Base-by-base conservation (phyloP, 2,329 filamentous ascomycete genomes). In the Aspergillaceae sp. region DNA sequence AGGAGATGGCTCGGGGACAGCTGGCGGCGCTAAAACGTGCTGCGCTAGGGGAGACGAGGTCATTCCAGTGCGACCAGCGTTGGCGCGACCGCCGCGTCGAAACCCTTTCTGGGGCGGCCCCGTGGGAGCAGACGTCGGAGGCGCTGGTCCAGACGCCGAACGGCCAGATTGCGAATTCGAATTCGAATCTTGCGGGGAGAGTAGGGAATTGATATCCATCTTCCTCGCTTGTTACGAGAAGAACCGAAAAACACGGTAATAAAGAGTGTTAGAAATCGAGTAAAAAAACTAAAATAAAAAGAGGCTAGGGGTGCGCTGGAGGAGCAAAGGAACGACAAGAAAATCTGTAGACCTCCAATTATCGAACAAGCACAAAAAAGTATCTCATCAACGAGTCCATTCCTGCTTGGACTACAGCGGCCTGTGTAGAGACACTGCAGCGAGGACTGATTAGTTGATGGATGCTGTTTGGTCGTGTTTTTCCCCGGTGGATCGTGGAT, bases 131-230 rank as follows among this genome's bases (percentile, higher is more conserved):
- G 64, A 54, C 3, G 59, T 49, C 44, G 60, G 54, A 43, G 60
- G 54, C 44, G 54, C 55, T 35, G 55, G 46, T 26, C 56, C 52
- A 32, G 61, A 57, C 29, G 63, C 61, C 9, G 66, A 61, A 49
- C 58, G 64, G 49, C 61, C 57, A 34, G 64, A 59, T 41, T 68
- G 63, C 10, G 64, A 57, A 52, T 68, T 64, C 10, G 64, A 57
- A 52, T 68, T 64, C 36, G 65, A 63, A 48, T 71, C 68, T 55
- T 65, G 60, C 43, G 69, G 68, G 45, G 70, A 72, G 48, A 73
- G 66, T 33, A 73, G 64, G 27, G 66, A 70, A 55, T 66, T 72
- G 56, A 73, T 72, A 51, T 73, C 70, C 70, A 73, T 73, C 29
- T 53, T 63, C 51, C 38, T 44, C 5, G 30, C 33, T 40, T 10